These are phyloP conservation scores for Chimonanthus salicifolius DNA, from an alignment of 164 flowering plant genomes.

Conservation along the genomic window DNA sequence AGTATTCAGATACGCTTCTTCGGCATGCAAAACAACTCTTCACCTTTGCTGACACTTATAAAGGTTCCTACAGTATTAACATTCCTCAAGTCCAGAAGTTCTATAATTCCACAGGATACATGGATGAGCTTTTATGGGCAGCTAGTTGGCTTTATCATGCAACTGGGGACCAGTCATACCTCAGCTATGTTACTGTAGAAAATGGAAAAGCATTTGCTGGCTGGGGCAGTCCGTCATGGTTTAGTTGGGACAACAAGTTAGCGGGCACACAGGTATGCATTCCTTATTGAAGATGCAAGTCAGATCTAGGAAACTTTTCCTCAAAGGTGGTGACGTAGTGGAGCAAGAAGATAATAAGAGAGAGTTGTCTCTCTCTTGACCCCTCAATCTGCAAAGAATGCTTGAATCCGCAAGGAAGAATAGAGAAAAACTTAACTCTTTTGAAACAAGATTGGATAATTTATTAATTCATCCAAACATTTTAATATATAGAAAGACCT, in stretches of 20 bases:
- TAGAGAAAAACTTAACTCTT: no score
- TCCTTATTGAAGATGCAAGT: neutral
- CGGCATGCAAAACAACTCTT: slow-evolving; percentile 71
- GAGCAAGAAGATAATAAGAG: no score
- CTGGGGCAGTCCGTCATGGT: slow-evolving; percentile 81
- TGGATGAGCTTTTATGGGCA: slow-evolving; percentile 96
- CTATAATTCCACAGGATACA: slow-evolving; percentile 87
- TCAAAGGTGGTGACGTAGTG: no score
- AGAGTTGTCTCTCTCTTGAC: no score
- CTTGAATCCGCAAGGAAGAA: no score
- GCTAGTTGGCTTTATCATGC: slow-evolving; percentile 97
- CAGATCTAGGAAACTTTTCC: no score
- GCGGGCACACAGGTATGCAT: slow-evolving; percentile 80
- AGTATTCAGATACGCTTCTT: slow-evolving; percentile 63
- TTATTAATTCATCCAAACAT: no score
- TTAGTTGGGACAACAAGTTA: slow-evolving; percentile 93
- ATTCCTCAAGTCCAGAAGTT: slow-evolving; percentile 59
- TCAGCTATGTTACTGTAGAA: slow-evolving; percentile 49
- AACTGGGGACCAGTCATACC: slow-evolving; percentile 59
- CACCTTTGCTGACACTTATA: slow-evolving; percentile 61
- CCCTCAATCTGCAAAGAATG: no score
- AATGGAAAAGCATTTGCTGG: slow-evolving; percentile 61
- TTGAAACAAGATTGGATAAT: no score
- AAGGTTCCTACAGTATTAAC: slow-evolving; percentile 56
- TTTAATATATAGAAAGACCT: no score